Evolutionary conservation across 2,329 filamentous ascomycete genomes (phyloP).

Genomic region (Alternaria arborescens): DNA sequence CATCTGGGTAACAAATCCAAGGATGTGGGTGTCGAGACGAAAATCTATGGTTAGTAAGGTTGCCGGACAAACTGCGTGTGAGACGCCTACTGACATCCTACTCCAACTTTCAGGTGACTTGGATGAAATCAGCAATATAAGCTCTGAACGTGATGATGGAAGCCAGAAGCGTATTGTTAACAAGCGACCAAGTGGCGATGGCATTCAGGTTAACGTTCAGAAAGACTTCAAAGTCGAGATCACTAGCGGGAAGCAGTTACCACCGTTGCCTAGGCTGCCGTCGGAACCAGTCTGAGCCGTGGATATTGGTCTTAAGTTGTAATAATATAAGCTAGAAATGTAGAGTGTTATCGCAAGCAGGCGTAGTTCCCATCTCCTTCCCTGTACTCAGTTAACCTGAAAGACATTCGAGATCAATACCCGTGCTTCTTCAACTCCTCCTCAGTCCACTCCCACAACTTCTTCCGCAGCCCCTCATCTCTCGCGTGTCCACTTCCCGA

Average conservation of each 20-base stretch:
- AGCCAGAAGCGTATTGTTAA: conserved; percentile 7
- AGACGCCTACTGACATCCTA: too few relatives aligned
- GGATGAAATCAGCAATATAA: conserved; percentile 4
- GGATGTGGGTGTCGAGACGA: not conserved
- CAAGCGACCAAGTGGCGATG: not conserved
- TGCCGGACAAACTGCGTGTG: too few relatives aligned
- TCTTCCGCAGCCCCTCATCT: conserved; percentile 46
- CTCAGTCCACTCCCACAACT: conserved; percentile 52
- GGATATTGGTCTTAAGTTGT: not conserved
- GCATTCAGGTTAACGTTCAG: conserved; percentile 9
- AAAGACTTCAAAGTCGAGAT: conserved; percentile 12
- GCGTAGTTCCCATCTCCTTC: not conserved
- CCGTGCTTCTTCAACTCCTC: conserved; percentile 45
- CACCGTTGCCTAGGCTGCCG: not conserved
- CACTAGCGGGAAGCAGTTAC: not conserved
- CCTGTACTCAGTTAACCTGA: not conserved
- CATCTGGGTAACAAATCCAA: not conserved
- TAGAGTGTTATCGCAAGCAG: not conserved
- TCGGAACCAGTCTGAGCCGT: not conserved
- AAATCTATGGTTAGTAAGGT: conserved; percentile 5
- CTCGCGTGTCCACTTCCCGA: conserved; percentile 34
- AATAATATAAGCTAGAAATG: not conserved
- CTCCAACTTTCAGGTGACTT: not conserved
- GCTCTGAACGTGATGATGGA: not conserved
- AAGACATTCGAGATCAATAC: conserved; percentile 23